Conservation (phyloP, 1,284 basidiomycete species). For the Malassezia nana region DNA sequence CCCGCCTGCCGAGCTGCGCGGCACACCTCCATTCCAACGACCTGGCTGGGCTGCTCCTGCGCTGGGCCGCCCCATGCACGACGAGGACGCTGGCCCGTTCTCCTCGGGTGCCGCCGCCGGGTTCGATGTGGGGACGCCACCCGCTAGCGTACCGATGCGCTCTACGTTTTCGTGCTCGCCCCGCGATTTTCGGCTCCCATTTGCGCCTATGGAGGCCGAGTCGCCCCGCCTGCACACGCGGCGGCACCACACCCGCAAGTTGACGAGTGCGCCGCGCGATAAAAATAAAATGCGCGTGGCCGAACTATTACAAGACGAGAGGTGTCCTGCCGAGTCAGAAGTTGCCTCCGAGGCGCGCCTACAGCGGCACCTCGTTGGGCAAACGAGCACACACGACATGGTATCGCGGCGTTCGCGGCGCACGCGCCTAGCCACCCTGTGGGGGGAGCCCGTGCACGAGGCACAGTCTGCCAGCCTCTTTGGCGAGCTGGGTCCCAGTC, state of each 20-base stretch:
- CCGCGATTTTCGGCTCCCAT: conserved; percentile 15
- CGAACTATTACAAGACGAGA: conserved; percentile 36
- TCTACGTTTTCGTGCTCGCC: conserved; percentile 17
- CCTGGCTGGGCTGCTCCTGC: neutral
- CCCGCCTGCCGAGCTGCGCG: neutral
- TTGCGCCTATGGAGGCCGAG: neutral
- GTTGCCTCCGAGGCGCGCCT: conserved; percentile 44
- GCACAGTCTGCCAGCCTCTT: conserved; percentile 1
- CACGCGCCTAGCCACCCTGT: neutral
- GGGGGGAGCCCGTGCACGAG: conserved; percentile 4
- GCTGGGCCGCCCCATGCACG: neutral
- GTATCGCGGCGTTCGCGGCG: conserved; percentile 6
- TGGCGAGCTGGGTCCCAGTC: neutral
- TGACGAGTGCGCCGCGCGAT: conserved; percentile 6
- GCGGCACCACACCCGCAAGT: neutral
- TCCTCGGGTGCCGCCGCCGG: neutral
- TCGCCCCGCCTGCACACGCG: conserved; percentile 1
- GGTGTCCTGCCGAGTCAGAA: conserved; percentile 31
- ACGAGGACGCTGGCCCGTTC: neutral
- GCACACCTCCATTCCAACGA: neutral
- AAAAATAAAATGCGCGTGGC: conserved; percentile 33
- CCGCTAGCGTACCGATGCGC: neutral
- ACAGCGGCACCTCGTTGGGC: conserved; percentile 28
- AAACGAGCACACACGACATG: neutral
- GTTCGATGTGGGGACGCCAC: neutral